A percentile compares a stretch with the other conserved stretches of the same genome.
Conservation (phyloP, 805 yeast genomes). For the Maudiozyma bulderi region DNA sequence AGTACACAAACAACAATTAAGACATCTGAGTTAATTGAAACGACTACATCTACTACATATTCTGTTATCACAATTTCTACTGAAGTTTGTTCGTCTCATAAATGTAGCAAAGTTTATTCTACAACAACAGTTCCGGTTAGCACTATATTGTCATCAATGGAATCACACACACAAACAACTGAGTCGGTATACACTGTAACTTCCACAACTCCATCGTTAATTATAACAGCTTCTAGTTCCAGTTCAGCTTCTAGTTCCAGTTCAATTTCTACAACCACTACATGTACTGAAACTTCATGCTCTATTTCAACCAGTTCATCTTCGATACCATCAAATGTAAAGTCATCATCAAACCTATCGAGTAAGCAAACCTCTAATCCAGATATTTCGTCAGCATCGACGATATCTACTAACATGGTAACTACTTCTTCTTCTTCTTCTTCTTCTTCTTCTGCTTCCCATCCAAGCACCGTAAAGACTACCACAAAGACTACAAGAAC, state of each 20-base stretch:
- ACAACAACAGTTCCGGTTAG: neutral
- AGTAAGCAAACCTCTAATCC: too few species aligned
- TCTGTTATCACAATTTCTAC: conserved; percentile 10
- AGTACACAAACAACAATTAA: neutral
- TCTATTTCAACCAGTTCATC: too few species aligned
- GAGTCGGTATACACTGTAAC: too few species aligned
- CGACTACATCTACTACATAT: neutral
- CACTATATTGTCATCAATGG: too few species aligned
- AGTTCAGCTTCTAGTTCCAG: neutral
- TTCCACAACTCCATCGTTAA: neutral
- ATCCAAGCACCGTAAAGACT: neutral
- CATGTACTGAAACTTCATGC: too few species aligned
- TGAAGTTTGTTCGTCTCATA: conserved; percentile 9
- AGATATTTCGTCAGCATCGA: too few species aligned
- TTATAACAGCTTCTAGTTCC: neutral
- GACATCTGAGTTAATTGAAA: conserved; percentile 1
- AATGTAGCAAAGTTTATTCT: conserved; percentile 2
- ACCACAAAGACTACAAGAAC: neutral
- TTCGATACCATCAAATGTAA: too few species aligned
- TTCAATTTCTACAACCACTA: neutral
- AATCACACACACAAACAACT: too few species aligned
- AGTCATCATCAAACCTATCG: too few species aligned
- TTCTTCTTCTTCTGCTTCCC: neutral
- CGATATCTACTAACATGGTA: too few species aligned
- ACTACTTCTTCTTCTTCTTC: neutral